These are phyloP conservation scores for Penicillium sp. DNA, from an alignment of 2,329 filamentous ascomycete species.

Conservation along the genomic window DNA sequence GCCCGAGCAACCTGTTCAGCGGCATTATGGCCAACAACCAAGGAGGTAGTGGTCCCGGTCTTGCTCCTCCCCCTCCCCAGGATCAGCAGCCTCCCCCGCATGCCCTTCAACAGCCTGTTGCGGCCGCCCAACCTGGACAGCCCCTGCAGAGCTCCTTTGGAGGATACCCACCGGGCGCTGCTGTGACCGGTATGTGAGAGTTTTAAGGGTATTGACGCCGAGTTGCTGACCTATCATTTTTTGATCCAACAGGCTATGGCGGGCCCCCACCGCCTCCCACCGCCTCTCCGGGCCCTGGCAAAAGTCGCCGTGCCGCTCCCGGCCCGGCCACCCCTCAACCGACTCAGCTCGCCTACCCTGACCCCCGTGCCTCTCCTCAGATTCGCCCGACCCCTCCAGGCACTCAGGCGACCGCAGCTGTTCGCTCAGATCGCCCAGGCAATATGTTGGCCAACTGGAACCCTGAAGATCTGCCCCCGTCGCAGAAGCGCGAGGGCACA, in stretches of 20 bases:
- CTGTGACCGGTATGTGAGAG: conserved; percentile 58
- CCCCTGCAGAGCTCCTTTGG: conserved; percentile 70
- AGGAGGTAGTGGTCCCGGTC: conserved; percentile 78
- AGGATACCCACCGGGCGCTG: conserved; percentile 64
- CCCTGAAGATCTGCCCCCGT: conserved; percentile 76
- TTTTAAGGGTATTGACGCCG: conserved; percentile 22
- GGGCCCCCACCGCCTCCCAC: conserved; percentile 79
- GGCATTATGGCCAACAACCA: conserved; percentile 86
- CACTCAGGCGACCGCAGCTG: conserved; percentile 47
- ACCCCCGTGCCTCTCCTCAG: conserved; percentile 78
- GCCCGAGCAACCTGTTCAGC: conserved; percentile 85
- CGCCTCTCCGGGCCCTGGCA: conserved; percentile 80
- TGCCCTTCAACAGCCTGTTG: conserved; percentile 59
- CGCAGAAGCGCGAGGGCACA: conserved; percentile 81
- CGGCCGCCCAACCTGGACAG: conserved; percentile 62
- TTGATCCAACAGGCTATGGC: conserved; percentile 62
- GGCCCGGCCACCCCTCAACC: conserved; percentile 87
- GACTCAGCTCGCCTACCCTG: conserved; percentile 82
- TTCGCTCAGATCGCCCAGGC: conserved; percentile 52
- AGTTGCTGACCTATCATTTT: conserved; percentile 53
- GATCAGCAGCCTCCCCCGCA: conserved; percentile 61
- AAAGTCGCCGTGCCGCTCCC: conserved; percentile 64
- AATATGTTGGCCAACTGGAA: conserved; percentile 83
- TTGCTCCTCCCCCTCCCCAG: conserved; percentile 72
- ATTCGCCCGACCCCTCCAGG: conserved; percentile 73